These are phyloP conservation scores for Silybum marianum DNA, from an alignment of 129 eudicot genomes.

Conservation along the genomic window DNA sequence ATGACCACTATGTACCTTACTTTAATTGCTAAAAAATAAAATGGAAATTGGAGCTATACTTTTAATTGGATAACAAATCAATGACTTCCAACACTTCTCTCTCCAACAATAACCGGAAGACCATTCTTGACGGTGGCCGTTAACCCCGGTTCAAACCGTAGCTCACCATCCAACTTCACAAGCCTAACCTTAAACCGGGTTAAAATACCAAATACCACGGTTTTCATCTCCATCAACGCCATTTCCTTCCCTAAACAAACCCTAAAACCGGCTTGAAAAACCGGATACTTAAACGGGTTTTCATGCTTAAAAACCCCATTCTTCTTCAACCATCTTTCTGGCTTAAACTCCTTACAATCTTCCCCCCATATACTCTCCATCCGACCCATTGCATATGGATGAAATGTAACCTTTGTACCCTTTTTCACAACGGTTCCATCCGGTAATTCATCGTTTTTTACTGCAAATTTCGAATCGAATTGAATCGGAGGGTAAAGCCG, in stretches of 20 bases:
- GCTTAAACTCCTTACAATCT: constrained; percentile 48
- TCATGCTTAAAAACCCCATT: constrained; percentile 27
- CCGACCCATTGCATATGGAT: constrained; percentile 61
- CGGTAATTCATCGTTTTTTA: constrained; percentile 37
- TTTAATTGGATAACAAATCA: background rate
- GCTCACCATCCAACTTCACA: constrained; percentile 9
- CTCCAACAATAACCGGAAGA: constrained; percentile 10
- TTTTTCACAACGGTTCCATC: constrained; percentile 49
- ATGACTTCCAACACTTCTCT: constrained; percentile 13
- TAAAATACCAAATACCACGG: constrained; percentile 21
- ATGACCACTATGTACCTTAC: too few species aligned
- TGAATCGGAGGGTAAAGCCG: constrained; percentile 59
- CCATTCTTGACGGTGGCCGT: constrained; percentile 22
- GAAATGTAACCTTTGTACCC: constrained; percentile 43
- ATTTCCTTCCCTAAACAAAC: constrained; percentile 51
- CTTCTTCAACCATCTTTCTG: constrained; percentile 50
- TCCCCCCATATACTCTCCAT: constrained; percentile 49
- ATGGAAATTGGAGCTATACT: background rate
- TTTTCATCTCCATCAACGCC: constrained; percentile 43
- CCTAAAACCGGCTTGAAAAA: constrained; percentile 48
- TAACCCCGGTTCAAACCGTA: constrained; percentile 22
- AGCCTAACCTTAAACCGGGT: constrained; percentile 21
- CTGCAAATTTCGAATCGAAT: constrained; percentile 35
- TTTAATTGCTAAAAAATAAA: too few species aligned
- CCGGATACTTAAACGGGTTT: constrained; percentile 37